phyloP scores from a whole-genome alignment of 2,329 filamentous ascomycete genomes.

The Sphaceloma murrayae region DNA sequence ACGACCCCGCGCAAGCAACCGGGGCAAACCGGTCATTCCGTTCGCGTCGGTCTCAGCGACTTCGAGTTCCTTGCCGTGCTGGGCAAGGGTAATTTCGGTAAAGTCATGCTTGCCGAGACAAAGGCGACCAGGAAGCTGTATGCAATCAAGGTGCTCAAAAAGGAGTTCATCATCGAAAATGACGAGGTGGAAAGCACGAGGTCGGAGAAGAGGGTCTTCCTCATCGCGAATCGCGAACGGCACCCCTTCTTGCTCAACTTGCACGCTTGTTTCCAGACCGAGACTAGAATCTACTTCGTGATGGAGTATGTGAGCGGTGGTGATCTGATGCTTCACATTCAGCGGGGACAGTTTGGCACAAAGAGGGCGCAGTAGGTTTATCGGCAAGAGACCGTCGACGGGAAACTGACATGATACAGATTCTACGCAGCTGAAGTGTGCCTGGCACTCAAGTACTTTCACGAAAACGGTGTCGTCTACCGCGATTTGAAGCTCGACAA shows the following conservation, averaged over 20 bases:
- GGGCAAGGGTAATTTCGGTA: slow-evolving; percentile 98
- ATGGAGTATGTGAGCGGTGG: slow-evolving; percentile 99
- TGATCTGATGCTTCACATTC: slow-evolving; percentile 98
- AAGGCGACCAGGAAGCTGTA: slow-evolving; percentile 88
- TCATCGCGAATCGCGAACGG: slow-evolving; percentile 92
- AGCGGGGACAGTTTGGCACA: slow-evolving; percentile 88
- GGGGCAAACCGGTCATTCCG: slow-evolving; percentile 68
- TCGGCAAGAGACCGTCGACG: neutral
- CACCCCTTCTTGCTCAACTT: slow-evolving; percentile 93
- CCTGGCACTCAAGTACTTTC: slow-evolving; percentile 95
- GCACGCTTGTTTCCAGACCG: slow-evolving; percentile 97
- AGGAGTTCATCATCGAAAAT: slow-evolving; percentile 99
- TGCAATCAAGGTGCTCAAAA: slow-evolving; percentile 98
- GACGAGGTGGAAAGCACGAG: slow-evolving; percentile 97
- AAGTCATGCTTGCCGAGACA: slow-evolving; percentile 98
- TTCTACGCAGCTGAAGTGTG: slow-evolving; percentile 98
- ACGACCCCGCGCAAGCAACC: slow-evolving; percentile 57
- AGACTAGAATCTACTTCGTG: slow-evolving; percentile 96
- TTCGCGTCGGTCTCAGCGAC: slow-evolving; percentile 88
- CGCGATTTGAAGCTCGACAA: slow-evolving; percentile 73
- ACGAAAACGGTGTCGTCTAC: slow-evolving; percentile 98
- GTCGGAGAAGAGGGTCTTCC: slow-evolving; percentile 93
- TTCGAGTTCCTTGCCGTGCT: slow-evolving; percentile 98
- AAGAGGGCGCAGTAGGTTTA: slow-evolving; percentile 81
- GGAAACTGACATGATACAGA: slow-evolving; percentile 36